These are phyloP conservation scores for Yamadazyma trypodendri DNA, from an alignment of 1,139 yeast genomes.

Conservation along the genomic window DNA sequence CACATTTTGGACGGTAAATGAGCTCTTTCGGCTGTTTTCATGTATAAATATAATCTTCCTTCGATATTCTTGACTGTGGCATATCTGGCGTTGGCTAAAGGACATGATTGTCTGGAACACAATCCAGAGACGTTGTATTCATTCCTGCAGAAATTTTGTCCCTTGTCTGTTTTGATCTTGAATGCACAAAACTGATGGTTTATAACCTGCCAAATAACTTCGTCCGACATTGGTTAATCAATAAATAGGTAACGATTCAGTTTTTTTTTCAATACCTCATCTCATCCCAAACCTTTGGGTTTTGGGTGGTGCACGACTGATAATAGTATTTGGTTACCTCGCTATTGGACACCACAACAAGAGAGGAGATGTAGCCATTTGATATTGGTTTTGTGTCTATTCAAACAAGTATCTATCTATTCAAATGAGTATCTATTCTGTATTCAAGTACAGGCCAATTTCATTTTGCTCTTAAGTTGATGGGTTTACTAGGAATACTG, in stretches of 20 bases:
- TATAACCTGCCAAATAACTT: conserved; percentile 87
- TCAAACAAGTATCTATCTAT: background rate
- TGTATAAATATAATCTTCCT: conserved; percentile 84
- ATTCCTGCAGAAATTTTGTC: conserved; percentile 81
- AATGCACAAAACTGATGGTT: conserved; percentile 89
- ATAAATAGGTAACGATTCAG: background rate
- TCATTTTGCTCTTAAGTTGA: conserved; percentile 14
- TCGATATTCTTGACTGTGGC: conserved; percentile 91
- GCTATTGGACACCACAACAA: no score
- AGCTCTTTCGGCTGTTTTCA: conserved; percentile 97
- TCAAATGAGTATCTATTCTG: background rate
- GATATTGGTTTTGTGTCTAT: background rate
- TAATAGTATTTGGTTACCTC: background rate
- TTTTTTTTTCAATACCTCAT: conserved; percentile 5
- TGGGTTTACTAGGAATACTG: conserved; percentile 38
- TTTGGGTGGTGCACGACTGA: conserved; percentile 2
- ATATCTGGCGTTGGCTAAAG: conserved; percentile 91
- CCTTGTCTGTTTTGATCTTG: conserved; percentile 76
- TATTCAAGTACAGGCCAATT: background rate
- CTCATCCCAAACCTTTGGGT: conserved; percentile 1
- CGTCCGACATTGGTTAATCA: conserved; percentile 40
- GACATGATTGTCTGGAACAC: conserved; percentile 91
- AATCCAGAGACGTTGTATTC: conserved; percentile 90
- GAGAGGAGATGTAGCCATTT: no score
- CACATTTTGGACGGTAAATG: conserved; percentile 91